Conservation (phyloP, 164 flowering plant species). For the Litsea cubeba region DNA sequence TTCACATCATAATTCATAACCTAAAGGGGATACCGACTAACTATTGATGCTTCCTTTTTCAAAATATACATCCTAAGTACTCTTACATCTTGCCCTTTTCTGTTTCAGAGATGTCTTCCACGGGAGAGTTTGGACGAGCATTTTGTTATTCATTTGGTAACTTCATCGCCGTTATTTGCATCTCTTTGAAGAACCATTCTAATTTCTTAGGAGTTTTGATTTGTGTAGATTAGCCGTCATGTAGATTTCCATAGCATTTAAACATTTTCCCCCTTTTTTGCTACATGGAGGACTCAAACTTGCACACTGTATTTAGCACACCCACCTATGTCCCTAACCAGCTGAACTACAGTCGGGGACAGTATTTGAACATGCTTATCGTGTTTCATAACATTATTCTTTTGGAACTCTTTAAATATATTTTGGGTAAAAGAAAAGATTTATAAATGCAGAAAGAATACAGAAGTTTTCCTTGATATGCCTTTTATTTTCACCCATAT, state of each 20-base stretch:
- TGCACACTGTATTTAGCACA: too few relatives aligned
- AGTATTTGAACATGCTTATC: too few relatives aligned
- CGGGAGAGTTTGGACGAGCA: slow-evolving; percentile 80
- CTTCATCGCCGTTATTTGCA: background rate
- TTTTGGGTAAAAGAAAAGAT: too few relatives aligned
- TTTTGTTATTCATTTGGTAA: slow-evolving; percentile 88
- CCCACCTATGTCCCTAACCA: too few relatives aligned
- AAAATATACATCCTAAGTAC: background rate
- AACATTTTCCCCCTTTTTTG: too few relatives aligned
- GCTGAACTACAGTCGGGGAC: too few relatives aligned
- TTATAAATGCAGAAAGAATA: too few relatives aligned
- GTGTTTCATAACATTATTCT: too few relatives aligned
- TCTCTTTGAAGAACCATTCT: background rate
- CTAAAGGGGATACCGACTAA: background rate
- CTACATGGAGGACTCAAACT: too few relatives aligned
- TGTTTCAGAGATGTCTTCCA: slow-evolving; percentile 88
- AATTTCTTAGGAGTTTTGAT: background rate
- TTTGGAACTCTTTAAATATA: too few relatives aligned
- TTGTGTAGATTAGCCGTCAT: background rate
- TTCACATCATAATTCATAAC: background rate
- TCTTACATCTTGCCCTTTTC: slow-evolving; percentile 1
- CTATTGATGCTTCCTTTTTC: background rate
- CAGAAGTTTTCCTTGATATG: too few relatives aligned
- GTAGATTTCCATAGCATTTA: background rate
- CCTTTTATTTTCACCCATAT: too few relatives aligned